Evolutionary conservation across 2,329 filamentous ascomycete species (phyloP).

Genomic region (Pyricularia sp.): DNA sequence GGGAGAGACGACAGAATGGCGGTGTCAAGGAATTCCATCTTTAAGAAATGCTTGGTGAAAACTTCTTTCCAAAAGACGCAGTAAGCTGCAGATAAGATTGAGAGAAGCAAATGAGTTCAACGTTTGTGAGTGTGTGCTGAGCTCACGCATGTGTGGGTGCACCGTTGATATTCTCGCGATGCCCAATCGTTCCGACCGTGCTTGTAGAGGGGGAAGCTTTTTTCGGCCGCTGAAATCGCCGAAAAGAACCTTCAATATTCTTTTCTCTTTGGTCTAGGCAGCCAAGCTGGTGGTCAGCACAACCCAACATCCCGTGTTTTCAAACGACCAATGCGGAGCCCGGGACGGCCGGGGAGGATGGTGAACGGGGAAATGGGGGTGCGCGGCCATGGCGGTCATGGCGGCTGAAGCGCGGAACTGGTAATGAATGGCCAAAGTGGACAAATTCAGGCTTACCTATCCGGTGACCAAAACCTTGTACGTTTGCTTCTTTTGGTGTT

Average conservation of each 20-base stretch:
- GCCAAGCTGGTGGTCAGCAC: neutral
- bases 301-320: neutral
- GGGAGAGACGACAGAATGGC: neutral
- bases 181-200: neutral
- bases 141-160: neutral
- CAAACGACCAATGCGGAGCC: neutral
- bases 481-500: neutral
- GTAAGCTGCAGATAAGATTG: neutral
- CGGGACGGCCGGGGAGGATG: neutral
- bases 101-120: neutral
- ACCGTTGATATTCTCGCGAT: neutral
- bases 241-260: neutral
- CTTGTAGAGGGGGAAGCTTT: neutral
- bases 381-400: neutral
- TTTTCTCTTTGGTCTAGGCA: neutral
- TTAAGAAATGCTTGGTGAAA: neutral
- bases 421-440: neutral
- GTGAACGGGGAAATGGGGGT: neutral
- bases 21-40: neutral
- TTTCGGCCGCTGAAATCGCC: neutral
- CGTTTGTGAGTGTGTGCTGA: neutral
- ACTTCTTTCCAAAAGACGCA: neutral
- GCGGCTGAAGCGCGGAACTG: neutral
- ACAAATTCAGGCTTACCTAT: neutral
- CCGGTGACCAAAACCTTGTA: neutral